These are phyloP conservation scores for Diplodia corticola DNA, from an alignment of 2,329 filamentous ascomycete genomes.

Conservation along the genomic window DNA sequence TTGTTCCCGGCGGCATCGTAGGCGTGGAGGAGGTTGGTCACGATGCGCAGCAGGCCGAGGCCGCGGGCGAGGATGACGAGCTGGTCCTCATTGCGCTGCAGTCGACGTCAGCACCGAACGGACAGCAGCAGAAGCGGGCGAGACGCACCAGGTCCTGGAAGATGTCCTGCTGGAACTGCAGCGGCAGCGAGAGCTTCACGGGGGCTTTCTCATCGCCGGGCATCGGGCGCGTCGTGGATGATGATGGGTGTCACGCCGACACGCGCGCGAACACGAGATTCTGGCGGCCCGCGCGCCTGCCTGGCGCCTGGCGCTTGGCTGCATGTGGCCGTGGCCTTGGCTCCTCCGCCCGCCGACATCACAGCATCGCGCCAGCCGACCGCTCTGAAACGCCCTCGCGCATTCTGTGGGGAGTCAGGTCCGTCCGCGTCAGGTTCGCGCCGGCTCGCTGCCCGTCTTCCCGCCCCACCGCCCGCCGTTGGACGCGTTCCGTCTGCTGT, in stretches of 20 bases:
- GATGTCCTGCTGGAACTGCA: constrained; percentile 90
- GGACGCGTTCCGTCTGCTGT: background rate
- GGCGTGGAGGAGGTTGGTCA: constrained; percentile 94
- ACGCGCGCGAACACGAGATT: constrained; percentile 4
- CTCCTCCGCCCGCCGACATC: background rate
- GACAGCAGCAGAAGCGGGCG: constrained; percentile 36
- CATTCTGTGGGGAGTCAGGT: background rate
- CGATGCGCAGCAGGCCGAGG: constrained; percentile 84
- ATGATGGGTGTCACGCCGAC: constrained; percentile 6
- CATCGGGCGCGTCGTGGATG: constrained; percentile 31
- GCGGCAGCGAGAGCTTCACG: constrained; percentile 78
- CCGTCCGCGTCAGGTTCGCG: background rate
- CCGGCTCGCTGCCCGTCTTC: background rate
- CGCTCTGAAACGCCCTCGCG: constrained; percentile 6
- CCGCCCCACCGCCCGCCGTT: background rate
- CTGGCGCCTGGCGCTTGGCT: background rate
- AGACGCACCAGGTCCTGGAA: constrained; percentile 58
- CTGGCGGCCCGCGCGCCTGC: background rate
- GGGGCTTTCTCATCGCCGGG: constrained; percentile 51
- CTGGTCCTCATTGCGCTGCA: constrained; percentile 76
- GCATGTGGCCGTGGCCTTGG: background rate
- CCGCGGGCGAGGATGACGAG: constrained; percentile 89
- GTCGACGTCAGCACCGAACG: constrained; percentile 59
- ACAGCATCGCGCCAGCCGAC: background rate
- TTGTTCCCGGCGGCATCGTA: constrained; percentile 97